A percentile compares a stretch with the other conserved stretches of the same genome.
These are phyloP conservation scores for Thraustochytrium aureum DNA, from an alignment of 352 stramenopile species.

Conservation along the genomic window DNA sequence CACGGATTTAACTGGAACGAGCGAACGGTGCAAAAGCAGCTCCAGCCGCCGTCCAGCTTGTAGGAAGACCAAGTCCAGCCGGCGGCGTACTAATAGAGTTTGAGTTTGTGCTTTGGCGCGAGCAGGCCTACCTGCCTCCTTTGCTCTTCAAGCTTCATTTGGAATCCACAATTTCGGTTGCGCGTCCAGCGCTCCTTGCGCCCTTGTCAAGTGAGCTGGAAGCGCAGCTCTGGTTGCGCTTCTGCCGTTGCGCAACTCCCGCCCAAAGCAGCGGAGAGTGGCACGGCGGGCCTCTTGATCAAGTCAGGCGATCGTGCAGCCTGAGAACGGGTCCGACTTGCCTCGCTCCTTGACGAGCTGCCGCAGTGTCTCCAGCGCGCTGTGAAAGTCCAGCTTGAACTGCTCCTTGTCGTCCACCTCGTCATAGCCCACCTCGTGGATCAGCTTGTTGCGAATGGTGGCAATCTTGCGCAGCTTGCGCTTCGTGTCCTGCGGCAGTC, in stretches of 20 bases:
- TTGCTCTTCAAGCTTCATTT: no score
- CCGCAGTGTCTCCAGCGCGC: conserved; percentile 66
- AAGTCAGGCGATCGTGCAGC: conserved; percentile 34
- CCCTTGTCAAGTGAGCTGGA: no score
- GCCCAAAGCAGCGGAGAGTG: no score
- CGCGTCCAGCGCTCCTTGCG: no score
- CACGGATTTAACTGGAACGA: conserved; percentile 87
- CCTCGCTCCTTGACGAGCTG: conserved; percentile 64
- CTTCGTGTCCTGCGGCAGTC: conserved; percentile 64
- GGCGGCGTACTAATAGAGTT: no score
- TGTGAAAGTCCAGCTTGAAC: conserved; percentile 70
- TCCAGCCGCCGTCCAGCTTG: conserved; percentile 18
- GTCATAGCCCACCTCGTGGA: conserved; percentile 70
- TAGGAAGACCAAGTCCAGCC: no score
- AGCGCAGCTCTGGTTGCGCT: no score
- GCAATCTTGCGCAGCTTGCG: conserved; percentile 72
- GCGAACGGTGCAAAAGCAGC: conserved; percentile 45
- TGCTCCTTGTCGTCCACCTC: conserved; percentile 64
- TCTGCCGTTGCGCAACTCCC: no score
- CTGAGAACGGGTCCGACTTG: not conserved
- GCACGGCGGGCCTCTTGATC: not conserved
- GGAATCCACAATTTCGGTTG: no score
- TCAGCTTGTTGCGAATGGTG: conserved; percentile 73
- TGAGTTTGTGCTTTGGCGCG: no score
- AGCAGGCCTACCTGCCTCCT: no score